Conservation (phyloP, 768 basidiomycete genomes). For the Suillus hirtellus region DNA sequence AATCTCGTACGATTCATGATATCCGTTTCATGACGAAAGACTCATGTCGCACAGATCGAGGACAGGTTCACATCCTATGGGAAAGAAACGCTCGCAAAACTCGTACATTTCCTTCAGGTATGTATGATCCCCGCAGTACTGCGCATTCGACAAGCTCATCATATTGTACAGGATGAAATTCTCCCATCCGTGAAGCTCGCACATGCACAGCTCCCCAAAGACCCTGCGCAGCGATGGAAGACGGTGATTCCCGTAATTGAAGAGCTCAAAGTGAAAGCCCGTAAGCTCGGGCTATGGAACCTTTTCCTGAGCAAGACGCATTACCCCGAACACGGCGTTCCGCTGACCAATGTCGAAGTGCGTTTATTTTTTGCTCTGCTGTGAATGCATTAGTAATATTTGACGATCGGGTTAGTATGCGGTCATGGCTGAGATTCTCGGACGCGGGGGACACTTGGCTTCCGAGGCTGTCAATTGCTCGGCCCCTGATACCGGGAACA, state of each 20-base stretch:
- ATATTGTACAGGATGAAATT: slow-evolving; percentile 71
- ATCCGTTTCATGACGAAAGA: background rate
- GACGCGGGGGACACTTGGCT: slow-evolving; percentile 77
- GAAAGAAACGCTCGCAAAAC: slow-evolving; percentile 81
- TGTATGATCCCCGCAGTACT: slow-evolving; percentile 16
- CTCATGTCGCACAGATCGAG: slow-evolving; percentile 58
- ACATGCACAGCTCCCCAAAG: slow-evolving; percentile 77
- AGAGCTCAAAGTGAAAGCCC: slow-evolving; percentile 86
- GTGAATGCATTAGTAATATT: background rate
- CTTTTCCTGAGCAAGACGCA: slow-evolving; percentile 94
- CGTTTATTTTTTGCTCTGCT: slow-evolving; percentile 16
- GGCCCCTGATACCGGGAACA: slow-evolving; percentile 97
- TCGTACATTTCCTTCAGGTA: slow-evolving; percentile 85
- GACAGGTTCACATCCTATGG: slow-evolving; percentile 91
- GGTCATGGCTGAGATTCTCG: slow-evolving; percentile 95
- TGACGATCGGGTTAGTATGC: slow-evolving; percentile 63
- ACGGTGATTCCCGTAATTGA: slow-evolving; percentile 78
- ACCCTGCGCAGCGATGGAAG: slow-evolving; percentile 79
- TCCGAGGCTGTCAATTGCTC: slow-evolving; percentile 92
- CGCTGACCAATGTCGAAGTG: slow-evolving; percentile 93
- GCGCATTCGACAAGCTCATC: background rate
- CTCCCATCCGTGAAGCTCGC: slow-evolving; percentile 76
- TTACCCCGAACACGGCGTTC: slow-evolving; percentile 86
- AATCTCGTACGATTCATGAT: slow-evolving; percentile 59
- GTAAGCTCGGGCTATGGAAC: slow-evolving; percentile 92